phyloP scores from a whole-genome alignment of 805 yeast species.

The Candida golubevii region DNA sequence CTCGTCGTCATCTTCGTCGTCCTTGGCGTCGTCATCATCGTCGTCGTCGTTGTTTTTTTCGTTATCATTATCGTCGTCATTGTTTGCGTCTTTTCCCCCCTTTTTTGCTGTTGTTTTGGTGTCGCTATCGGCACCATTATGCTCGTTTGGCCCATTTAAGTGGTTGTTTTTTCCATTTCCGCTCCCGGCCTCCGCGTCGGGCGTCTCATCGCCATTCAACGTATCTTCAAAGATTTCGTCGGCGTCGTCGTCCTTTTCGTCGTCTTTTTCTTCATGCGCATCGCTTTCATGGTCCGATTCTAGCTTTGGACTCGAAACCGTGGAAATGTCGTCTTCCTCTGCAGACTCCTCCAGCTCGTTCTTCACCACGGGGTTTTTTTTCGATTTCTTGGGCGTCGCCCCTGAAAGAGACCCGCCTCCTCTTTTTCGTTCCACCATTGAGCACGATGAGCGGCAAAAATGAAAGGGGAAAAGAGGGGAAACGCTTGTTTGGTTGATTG shows the following conservation, averaged over 20 bases:
- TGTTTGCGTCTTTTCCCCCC: constrained; percentile 28
- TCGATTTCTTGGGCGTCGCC: constrained; percentile 20
- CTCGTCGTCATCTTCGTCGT: constrained; percentile 42
- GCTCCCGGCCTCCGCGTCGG: constrained; percentile 3
- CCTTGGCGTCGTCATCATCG: constrained; percentile 37
- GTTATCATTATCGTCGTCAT: constrained; percentile 4
- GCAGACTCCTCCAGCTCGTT: constrained; percentile 24
- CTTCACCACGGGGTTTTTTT: constrained; percentile 19
- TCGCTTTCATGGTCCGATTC: constrained; percentile 17
- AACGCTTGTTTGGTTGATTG: too few species aligned
- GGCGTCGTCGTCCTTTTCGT: constrained; percentile 6
- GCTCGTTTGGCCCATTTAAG: constrained; percentile 24
- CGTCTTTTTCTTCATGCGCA: constrained; percentile 6
- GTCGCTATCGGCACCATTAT: constrained; percentile 40
- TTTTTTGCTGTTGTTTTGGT: constrained; percentile 15
- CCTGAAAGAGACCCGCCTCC: constrained; percentile 22
- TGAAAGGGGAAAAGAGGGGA: too few species aligned
- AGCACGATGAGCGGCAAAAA: too few species aligned
- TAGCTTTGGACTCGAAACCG: constrained; percentile 11
- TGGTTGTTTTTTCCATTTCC: constrained; percentile 6
- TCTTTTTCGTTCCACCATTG: constrained; percentile 35
- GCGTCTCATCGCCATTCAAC: constrained; percentile 11
- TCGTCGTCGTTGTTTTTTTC: constrained; percentile 8
- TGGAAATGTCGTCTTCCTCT: constrained; percentile 17
- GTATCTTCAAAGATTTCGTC: constrained; percentile 11